Evolutionary conservation across 140 eudicot species (phyloP), one percentile per base, ranked within the genome.

Genomic region (Bidens hawaiensis): DNA sequence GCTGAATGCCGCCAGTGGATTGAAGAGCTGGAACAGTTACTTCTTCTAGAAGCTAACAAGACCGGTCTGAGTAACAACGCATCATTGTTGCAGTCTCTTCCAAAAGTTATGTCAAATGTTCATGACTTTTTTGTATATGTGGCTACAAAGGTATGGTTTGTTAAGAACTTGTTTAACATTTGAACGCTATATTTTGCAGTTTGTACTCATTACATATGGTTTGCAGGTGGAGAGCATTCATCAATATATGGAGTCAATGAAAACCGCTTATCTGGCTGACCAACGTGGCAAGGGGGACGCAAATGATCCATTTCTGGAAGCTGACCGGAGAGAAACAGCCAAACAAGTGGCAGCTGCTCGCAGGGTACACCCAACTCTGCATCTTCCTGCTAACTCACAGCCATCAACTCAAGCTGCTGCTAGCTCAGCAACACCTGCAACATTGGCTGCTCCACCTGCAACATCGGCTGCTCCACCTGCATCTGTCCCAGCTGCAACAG

Each of bases 201-300:
- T 5, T 6, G 11, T 51, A n/a, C 55, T 75, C 41, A 14, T 65
- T 30, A 61, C 52, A 34, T 46, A 24, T 58, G 81, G n/a, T 22
- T 53, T 76, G 76, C 71, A 93, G 99, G 95, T 88, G 74, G 99
- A 93, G 70, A 88, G 94, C 74, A 93, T 88, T 70, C 99, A 93
- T 77, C 99, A 93, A 69, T 83, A 88, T 70, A 85, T 93, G 72
- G 99, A 88, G 76, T 93, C 99, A 18, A 93, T 93, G 99, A 88
- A 84, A 74, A 65, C 95, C 26, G 99, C 97, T 51, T 93, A 93
- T 43, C 94, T 93, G 59, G 81, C 89, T 53, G 97, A 93, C 49
- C 97, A 88, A 66, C 99, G 99, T 45, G 84, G 72, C 27, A 83
- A 94, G 45, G 99, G 95, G 13, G 97, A 93, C 5, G 83, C 58